Evolutionary conservation across 805 yeast genomes (phyloP).

Genomic region (Teunomyces lycoperdinae): DNA sequence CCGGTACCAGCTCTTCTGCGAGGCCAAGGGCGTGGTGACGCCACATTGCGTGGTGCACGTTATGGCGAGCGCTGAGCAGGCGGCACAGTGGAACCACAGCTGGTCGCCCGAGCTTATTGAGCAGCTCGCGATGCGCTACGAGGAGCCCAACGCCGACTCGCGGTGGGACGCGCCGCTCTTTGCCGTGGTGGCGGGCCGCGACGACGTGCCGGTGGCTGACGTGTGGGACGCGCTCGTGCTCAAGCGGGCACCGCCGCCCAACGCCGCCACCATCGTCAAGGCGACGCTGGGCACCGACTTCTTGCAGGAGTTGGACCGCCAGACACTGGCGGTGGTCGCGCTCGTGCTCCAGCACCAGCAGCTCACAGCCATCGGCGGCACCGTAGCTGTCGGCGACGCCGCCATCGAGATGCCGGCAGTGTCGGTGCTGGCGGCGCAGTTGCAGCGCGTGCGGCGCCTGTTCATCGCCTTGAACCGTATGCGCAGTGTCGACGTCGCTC

Average conservation of each 20-base stretch:
- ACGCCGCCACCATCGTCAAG: slow-evolving; percentile 78
- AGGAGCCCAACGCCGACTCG: slow-evolving; percentile 83
- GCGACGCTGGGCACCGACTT: slow-evolving; percentile 77
- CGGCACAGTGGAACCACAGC: slow-evolving; percentile 62
- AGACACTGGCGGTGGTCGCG: slow-evolving; percentile 62
- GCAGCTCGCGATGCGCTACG: slow-evolving; percentile 79
- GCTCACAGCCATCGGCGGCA: slow-evolving; percentile 46
- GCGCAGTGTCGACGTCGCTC: slow-evolving; percentile 64
- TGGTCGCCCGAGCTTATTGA: slow-evolving; percentile 69
- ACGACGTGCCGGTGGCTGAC: slow-evolving; percentile 62
- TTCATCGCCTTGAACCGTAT: slow-evolving; percentile 79
- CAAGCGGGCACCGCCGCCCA: slow-evolving; percentile 68
- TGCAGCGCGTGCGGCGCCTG: slow-evolving; percentile 81
- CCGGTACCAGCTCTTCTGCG: slow-evolving; percentile 90
- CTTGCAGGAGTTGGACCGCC: slow-evolving; percentile 71
- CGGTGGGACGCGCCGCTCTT: slow-evolving; percentile 95
- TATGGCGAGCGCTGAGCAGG: slow-evolving; percentile 60
- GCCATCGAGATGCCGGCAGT: slow-evolving; percentile 61
- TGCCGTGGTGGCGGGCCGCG: slow-evolving; percentile 53
- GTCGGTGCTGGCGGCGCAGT: slow-evolving; percentile 64
- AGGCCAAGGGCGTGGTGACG: slow-evolving; percentile 80
- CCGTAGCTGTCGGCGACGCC: slow-evolving; percentile 45
- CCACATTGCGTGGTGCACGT: slow-evolving; percentile 82
- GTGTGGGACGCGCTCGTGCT: slow-evolving; percentile 64
- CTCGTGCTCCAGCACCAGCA: slow-evolving; percentile 64